A percentile compares a stretch with the other conserved stretches of the same genome.
Conservation (phyloP, 176 grass and related monocot species). For the Bothriochloa decipiens region DNA sequence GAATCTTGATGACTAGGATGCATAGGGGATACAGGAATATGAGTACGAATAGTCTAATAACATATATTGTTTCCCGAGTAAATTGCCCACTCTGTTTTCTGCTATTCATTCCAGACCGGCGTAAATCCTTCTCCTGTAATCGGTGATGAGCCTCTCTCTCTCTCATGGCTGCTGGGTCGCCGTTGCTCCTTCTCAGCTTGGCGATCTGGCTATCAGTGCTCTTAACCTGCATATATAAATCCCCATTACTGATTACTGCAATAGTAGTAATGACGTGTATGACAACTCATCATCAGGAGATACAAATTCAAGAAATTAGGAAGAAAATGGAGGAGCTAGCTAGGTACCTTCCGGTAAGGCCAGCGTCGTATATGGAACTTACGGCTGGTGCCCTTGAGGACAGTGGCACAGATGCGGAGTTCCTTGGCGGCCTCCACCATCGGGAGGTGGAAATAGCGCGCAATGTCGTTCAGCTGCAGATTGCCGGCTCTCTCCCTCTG, state of each 20-base stretch:
- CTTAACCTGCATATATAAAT: constrained; percentile 21
- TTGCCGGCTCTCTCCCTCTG: constrained; percentile 56
- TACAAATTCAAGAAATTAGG: neutral
- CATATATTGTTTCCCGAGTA: neutral
- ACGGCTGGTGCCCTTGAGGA: constrained; percentile 55
- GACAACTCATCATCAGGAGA: neutral
- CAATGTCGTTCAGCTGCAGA: constrained; percentile 40
- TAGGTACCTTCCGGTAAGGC: constrained; percentile 55
- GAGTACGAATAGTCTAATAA: too few species aligned
- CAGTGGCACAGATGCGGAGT: constrained; percentile 53
- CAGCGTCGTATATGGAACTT: constrained; percentile 38
- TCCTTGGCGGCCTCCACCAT: constrained; percentile 43
- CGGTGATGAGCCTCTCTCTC: constrained; percentile 18
- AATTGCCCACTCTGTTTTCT: neutral
- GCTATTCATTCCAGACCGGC: neutral
- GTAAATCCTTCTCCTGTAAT: constrained; percentile 24
- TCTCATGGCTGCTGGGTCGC: neutral
- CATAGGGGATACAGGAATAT: too few species aligned
- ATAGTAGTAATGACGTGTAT: neutral
- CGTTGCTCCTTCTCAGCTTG: neutral
- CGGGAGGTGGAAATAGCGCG: constrained; percentile 51
- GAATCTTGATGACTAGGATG: too few species aligned
- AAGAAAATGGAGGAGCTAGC: neutral
- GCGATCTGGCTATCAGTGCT: constrained; percentile 9
- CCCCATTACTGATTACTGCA: neutral